phyloP scores from a whole-genome alignment of 1,284 basidiomycete genomes.

The Cutaneotrichosporon curvatum region DNA sequence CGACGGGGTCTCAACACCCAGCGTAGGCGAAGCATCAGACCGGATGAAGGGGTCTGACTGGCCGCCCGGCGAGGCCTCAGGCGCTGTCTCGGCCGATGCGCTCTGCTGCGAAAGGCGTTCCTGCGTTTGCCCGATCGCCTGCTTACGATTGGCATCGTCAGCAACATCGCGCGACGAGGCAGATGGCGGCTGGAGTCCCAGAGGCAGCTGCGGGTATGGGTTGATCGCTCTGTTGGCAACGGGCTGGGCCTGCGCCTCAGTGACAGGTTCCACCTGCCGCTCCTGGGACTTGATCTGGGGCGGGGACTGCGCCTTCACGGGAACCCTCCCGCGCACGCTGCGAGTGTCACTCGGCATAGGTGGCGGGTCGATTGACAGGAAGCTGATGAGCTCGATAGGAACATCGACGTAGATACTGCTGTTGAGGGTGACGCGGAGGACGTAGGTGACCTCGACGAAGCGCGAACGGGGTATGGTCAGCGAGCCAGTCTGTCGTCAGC shows the following conservation, averaged over 20 bases:
- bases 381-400: slow-evolving; percentile 44
- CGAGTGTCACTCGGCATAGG: slow-evolving; percentile 33
- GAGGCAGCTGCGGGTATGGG: too few species aligned
- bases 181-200: too few species aligned
- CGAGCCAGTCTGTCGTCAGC: slow-evolving; percentile 55
- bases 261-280: too few species aligned
- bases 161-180: too few species aligned
- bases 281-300: too few species aligned
- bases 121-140: too few species aligned
- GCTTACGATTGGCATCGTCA: too few species aligned
- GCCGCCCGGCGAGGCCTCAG: not conserved
- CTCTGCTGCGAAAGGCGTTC: too few species aligned
- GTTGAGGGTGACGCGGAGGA: slow-evolving; percentile 63
- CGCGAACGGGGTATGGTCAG: slow-evolving; percentile 66
- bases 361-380: slow-evolving; percentile 46
- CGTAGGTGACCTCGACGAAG: slow-evolving; percentile 73
- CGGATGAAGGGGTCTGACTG: too few species aligned
- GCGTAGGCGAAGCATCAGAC: not conserved
- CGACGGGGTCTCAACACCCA: not conserved
- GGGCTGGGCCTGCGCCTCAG: too few species aligned
- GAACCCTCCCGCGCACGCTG: not conserved
- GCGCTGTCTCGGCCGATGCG: too few species aligned
- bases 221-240: too few species aligned
- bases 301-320: not conserved
- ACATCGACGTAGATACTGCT: slow-evolving; percentile 53